Evolutionary conservation across 2,329 filamentous ascomycete species (phyloP).

Genomic region (Pestalotiopsis sp.): DNA sequence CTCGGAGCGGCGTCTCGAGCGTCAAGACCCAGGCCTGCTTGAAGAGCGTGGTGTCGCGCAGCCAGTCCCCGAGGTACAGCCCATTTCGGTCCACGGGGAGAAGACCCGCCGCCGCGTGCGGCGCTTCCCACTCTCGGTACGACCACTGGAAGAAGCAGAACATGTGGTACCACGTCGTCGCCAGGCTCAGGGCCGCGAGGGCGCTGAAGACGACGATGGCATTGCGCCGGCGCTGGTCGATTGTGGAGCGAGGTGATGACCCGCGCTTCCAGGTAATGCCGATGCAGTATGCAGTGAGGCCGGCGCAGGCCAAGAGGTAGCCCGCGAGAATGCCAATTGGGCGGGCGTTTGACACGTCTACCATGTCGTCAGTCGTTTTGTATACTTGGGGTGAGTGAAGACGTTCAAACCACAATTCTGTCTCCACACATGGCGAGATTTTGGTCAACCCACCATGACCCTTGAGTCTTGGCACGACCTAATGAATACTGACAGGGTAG

Average conservation of each 20-base stretch:
- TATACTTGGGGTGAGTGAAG: not conserved
- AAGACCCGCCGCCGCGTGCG: constrained; percentile 7
- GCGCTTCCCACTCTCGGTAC: constrained; percentile 18
- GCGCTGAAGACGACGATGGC: constrained; percentile 18
- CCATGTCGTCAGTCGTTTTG: not conserved
- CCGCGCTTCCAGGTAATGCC: constrained; percentile 14
- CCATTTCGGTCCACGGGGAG: not conserved
- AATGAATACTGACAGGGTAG: no score
- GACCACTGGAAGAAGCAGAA: constrained; percentile 28
- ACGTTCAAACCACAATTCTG: not conserved
- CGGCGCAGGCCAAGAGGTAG: constrained; percentile 22
- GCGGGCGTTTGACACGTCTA: not conserved
- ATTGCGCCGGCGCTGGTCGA: not conserved
- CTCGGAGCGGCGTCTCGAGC: constrained; percentile 21
- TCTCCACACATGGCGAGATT: no score
- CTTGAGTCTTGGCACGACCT: no score
- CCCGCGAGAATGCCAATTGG: constrained; percentile 22
- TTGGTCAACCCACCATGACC: no score
- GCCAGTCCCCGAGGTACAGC: constrained; percentile 25
- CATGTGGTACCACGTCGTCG: constrained; percentile 29
- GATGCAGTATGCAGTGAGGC: constrained; percentile 20
- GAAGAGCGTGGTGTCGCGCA: constrained; percentile 29
- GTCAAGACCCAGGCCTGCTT: constrained; percentile 29
- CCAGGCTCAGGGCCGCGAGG: constrained; percentile 26
- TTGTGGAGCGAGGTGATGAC: not conserved